A percentile compares a stretch with the other conserved stretches of the same genome.
Conservation (phyloP, 768 basidiomycete species). For the Astraeus odoratus region DNA sequence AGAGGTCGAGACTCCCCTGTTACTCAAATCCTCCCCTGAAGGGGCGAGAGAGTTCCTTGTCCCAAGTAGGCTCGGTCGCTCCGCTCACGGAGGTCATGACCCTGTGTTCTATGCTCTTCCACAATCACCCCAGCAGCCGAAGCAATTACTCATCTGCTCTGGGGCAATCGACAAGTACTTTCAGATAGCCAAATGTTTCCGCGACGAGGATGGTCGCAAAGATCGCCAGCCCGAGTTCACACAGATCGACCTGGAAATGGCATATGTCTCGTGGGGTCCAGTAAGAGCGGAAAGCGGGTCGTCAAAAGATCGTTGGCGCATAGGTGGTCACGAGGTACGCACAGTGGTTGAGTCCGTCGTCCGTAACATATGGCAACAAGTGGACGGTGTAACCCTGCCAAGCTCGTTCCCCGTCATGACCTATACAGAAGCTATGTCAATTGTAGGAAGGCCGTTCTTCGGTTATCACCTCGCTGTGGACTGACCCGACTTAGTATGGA, state of each 20-base stretch:
- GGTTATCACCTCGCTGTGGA: slow-evolving; percentile 8
- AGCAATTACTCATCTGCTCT: slow-evolving; percentile 87
- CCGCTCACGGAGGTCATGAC: slow-evolving; percentile 22
- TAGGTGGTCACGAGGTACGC: slow-evolving; percentile 81
- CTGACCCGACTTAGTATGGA: slow-evolving; percentile 58
- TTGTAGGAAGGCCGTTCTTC: slow-evolving; percentile 40
- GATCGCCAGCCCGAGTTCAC: slow-evolving; percentile 97
- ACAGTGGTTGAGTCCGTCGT: slow-evolving; percentile 71
- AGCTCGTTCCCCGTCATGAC: slow-evolving; percentile 74
- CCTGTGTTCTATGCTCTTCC: slow-evolving; percentile 80
- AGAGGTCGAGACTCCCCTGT: slow-evolving; percentile 90
- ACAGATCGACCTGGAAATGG: slow-evolving; percentile 95
- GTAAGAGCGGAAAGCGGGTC: slow-evolving; percentile 8
- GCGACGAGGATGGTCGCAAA: slow-evolving; percentile 92
- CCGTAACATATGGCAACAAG: slow-evolving; percentile 64
- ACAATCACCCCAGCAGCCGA: slow-evolving; percentile 95
- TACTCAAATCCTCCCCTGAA: slow-evolving; percentile 89
- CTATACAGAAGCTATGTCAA: slow-evolving; percentile 85
- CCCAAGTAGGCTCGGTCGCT: slow-evolving; percentile 53
- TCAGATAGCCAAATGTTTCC: slow-evolving; percentile 91
- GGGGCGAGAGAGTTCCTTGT: slow-evolving; percentile 93
- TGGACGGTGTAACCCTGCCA: slow-evolving; percentile 58
- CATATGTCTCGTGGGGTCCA: slow-evolving; percentile 79
- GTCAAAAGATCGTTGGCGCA: slow-evolving; percentile 54
- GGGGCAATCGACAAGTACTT: slow-evolving; percentile 87